Conservation (phyloP, 2,329 filamentous ascomycete genomes). For the Xylaria arbuscula region DNA sequence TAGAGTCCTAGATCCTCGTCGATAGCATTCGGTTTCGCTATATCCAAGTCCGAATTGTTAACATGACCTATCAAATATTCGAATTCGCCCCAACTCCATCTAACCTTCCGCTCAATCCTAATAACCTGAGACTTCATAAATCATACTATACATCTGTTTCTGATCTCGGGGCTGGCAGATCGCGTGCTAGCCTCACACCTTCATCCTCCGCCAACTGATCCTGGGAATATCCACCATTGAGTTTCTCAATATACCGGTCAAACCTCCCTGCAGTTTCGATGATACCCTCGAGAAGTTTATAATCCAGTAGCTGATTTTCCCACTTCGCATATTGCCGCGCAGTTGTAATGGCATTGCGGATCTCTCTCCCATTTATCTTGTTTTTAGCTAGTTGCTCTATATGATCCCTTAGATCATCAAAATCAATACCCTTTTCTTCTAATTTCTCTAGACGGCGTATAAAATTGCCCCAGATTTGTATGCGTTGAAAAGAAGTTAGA, state of each 20-base stretch:
- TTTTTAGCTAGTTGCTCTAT: constrained; percentile 50
- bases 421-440: constrained; percentile 21
- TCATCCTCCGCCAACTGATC: constrained; percentile 21
- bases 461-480: constrained; percentile 41
- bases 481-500: constrained; percentile 30
- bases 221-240: constrained; percentile 2
- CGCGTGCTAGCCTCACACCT: too few species aligned
- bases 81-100: too few species aligned
- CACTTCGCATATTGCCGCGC: constrained; percentile 17
- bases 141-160: too few species aligned
- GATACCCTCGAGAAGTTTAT: constrained; percentile 9
- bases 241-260: constrained; percentile 18
- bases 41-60: too few species aligned
- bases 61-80: too few species aligned
- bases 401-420: constrained; percentile 34
- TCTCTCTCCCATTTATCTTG: constrained; percentile 57
- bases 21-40: too few species aligned
- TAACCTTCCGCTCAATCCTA: too few species aligned
- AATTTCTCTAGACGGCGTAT: constrained; percentile 21
- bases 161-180: too few species aligned
- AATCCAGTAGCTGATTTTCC: constrained; percentile 16
- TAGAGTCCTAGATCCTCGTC: too few species aligned
- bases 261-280: constrained; percentile 17
- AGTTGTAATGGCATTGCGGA: constrained; percentile 53
- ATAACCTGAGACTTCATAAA: too few species aligned